These are phyloP conservation scores for Adiantum capillusveneris DNA, from an alignment of 75 land plant species.

Conservation along the genomic window DNA sequence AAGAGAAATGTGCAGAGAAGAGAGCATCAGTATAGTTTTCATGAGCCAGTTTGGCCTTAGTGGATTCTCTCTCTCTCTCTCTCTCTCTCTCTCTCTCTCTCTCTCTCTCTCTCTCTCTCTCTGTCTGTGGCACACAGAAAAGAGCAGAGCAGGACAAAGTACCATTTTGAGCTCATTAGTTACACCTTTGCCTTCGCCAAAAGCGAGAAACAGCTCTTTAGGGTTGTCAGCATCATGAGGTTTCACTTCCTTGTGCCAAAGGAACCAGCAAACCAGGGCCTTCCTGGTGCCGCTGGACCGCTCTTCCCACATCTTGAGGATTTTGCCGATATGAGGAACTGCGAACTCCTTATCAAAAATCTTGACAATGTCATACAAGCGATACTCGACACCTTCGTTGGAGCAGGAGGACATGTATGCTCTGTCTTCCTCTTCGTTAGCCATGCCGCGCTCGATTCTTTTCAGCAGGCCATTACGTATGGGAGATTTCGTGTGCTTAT, in stretches of 20 bases:
- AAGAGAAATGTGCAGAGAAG: no score
- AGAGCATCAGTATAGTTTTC: no score
- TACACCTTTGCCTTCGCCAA: slow-evolving; percentile 8
- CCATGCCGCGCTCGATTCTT: no score
- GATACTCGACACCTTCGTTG: slow-evolving; percentile 45
- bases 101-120: no score
- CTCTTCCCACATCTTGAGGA: slow-evolving; percentile 54
- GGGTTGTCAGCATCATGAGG: slow-evolving; percentile 22
- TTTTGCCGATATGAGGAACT: slow-evolving; percentile 58
- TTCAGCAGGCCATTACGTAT: no score
- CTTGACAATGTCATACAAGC: slow-evolving; percentile 43
- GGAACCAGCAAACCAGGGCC: slow-evolving; percentile 60
- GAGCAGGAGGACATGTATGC: slow-evolving; percentile 33
- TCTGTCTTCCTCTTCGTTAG: neutral
- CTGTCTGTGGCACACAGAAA: no score
- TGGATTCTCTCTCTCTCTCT: no score
- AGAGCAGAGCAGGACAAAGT: neutral
- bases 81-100: no score
- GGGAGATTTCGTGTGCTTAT: no score
- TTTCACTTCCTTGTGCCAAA: slow-evolving; percentile 40
- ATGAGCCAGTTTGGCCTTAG: no score
- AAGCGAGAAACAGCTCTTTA: slow-evolving; percentile 8
- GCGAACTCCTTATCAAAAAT: slow-evolving; percentile 21
- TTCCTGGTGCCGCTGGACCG: slow-evolving; percentile 18
- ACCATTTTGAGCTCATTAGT: slow-evolving; percentile 7